Base-by-base conservation (phyloP, 495 filamentous ascomycete species). In the Penicillium simplicissimum region DNA sequence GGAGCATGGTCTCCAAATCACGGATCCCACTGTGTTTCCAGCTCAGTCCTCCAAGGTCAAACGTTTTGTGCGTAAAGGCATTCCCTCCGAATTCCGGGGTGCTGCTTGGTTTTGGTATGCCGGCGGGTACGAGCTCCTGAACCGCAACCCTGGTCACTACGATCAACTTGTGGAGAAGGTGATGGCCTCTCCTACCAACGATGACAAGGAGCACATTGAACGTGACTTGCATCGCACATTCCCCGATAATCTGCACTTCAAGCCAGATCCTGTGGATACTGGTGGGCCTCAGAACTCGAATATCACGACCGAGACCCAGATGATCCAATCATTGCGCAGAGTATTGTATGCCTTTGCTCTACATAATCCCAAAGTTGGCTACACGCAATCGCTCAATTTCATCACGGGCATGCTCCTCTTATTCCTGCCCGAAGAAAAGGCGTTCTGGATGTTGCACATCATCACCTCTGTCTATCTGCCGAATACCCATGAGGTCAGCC, bases 61-160 rank as follows among this genome's bases (percentile, higher is more conserved):
- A 76, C 84, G 92, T 13, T 96, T 91, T 68, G 84, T 97, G 33
- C 87, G 94, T 36, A 98, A 98, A 73, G 95, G 95, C n/a, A 92
- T 97, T 25, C 95, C 95, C 2, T 89, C 93, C 1, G 91, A 96
- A 59, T 93, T 91, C 85, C 84, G 95, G 66, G 95, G 95, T 11
- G 88, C 89, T 6, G 94, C 95, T 34, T 98, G 95, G 95, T 98
- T 96, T 67, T 98, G 88, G 74, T 98, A 97, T 72, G 93, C 92
- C n/a, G 92, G 92, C 13, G 95, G 95, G 7, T 90, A 90, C 31
- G 84, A 86, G 42, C 85, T 88, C 63, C 67, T 97, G 57, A 83
- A 84, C 57, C 87, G 90, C 57, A 82, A 96, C 68, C 76, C 80
- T 10, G 90, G 90, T 3, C 72, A 91, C 11, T 98, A 97, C 65